Percentiles rank a stretch among this genome's conserved stretches.
Evolutionary conservation across 2,329 filamentous ascomycete genomes (phyloP).

Genomic region (Aspergillus pseudoglaucus): DNA sequence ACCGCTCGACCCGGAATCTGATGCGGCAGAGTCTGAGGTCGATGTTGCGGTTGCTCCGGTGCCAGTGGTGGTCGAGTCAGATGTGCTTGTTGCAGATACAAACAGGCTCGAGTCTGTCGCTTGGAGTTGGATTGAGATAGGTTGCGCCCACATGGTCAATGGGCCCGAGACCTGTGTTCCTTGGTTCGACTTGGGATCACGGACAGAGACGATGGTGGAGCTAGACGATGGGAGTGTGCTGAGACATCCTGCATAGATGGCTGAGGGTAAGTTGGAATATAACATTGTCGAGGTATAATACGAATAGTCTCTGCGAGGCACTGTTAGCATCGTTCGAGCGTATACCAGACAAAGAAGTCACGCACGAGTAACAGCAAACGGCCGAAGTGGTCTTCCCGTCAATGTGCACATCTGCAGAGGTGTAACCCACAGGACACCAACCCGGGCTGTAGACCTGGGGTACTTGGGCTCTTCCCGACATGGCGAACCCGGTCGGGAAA

Average conservation of each 20-base stretch:
- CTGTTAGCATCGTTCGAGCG: neutral
- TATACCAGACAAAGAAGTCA: neutral
- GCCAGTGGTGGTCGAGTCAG: neutral
- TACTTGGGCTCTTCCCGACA: slow-evolving; percentile 9
- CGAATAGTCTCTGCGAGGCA: slow-evolving; percentile 1
- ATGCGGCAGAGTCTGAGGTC: neutral
- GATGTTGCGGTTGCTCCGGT: neutral
- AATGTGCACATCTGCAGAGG: slow-evolving; percentile 13
- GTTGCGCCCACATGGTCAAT: slow-evolving; percentile 23
- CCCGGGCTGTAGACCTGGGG: slow-evolving; percentile 17
- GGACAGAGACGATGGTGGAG: slow-evolving; percentile 11
- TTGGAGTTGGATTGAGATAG: slow-evolving; percentile 4
- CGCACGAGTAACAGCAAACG: slow-evolving; percentile 19
- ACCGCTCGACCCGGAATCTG: neutral
- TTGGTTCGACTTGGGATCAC: slow-evolving; percentile 1
- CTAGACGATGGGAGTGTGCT: slow-evolving; percentile 6
- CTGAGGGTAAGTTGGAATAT: neutral
- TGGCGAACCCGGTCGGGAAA: slow-evolving; percentile 7
- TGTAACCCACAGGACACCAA: slow-evolving; percentile 20
- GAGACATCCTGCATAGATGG: slow-evolving; percentile 9
- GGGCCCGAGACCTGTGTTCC: slow-evolving; percentile 14
- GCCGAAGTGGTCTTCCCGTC: slow-evolving; percentile 15
- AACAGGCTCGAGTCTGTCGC: neutral
- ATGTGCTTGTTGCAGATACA: neutral
- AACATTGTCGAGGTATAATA: slow-evolving; percentile 3